phyloP scores from a whole-genome alignment of 257 asterid species.

The Plantago major region DNA sequence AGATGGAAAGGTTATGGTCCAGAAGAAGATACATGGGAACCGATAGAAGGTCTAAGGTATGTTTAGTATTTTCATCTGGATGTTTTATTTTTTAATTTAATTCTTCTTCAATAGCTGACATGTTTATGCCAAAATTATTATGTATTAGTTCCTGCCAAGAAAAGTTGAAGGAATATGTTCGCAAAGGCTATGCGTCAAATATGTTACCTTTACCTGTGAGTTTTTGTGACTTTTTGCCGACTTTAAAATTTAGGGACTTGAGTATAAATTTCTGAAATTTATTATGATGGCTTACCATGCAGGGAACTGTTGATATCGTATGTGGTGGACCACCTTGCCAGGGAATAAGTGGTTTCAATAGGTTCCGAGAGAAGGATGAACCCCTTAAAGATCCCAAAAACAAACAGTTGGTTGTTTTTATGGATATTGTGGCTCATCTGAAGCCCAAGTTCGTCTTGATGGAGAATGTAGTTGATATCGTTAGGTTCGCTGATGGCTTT shows the following conservation, averaged over 20 bases:
- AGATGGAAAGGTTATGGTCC: constrained; percentile 81
- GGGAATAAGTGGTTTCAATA: constrained; percentile 83
- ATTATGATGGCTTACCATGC: background rate
- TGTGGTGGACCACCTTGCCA: constrained; percentile 98
- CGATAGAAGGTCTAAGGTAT: constrained; percentile 62
- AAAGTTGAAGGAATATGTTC: constrained; percentile 59
- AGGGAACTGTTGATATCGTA: constrained; percentile 73
- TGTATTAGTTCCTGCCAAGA: constrained; percentile 44
- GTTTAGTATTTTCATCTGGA: background rate
- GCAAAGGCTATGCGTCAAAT: constrained; percentile 35
- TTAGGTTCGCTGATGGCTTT: constrained; percentile 55
- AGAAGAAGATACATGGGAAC: constrained; percentile 82
- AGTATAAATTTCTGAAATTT: background rate
- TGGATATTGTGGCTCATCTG: constrained; percentile 57
- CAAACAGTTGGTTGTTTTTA: constrained; percentile 52
- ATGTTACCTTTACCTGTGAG: constrained; percentile 85
- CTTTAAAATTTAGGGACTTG: too few relatives aligned
- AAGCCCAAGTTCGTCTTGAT: constrained; percentile 64
- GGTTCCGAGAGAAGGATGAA: constrained; percentile 40
- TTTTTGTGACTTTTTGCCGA: too few relatives aligned
- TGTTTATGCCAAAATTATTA: background rate
- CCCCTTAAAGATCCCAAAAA: constrained; percentile 65
- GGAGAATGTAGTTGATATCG: constrained; percentile 85
- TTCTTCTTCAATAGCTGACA: constrained; percentile 5
- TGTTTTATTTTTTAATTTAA: background rate